Evolutionary conservation across 2,329 filamentous ascomycete species (phyloP).

Genomic region (Colletotrichum gloeosporioides): DNA sequence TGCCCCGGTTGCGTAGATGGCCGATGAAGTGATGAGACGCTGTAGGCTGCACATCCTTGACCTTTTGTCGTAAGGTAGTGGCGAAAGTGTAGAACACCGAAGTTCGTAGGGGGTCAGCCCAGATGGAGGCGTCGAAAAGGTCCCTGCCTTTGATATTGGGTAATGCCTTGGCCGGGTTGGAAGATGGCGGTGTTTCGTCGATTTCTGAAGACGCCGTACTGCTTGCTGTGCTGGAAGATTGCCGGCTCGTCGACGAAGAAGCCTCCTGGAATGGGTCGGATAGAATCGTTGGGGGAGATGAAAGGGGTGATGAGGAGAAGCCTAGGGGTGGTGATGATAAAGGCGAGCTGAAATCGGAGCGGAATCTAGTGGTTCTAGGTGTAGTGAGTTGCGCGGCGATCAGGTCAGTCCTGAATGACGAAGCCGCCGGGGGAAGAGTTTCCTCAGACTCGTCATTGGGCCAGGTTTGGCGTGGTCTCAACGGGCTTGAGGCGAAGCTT

Average conservation of each 20-base stretch:
- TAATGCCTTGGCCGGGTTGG: constrained; percentile 43
- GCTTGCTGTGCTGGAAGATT: constrained; percentile 36
- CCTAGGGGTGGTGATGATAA: constrained; percentile 38
- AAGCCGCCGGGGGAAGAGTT: neutral
- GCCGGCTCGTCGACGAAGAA: constrained; percentile 36
- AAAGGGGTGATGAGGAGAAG: constrained; percentile 58
- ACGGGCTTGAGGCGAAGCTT: neutral
- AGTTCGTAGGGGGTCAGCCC: constrained; percentile 70
- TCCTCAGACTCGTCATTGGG: neutral
- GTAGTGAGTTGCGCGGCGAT: neutral
- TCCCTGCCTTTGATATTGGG: constrained; percentile 74
- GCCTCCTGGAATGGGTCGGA: constrained; percentile 55
- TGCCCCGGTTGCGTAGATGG: constrained; percentile 69
- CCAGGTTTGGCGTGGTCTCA: neutral
- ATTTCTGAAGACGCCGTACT: constrained; percentile 50
- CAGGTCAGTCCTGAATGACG: neutral
- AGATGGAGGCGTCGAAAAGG: constrained; percentile 74
- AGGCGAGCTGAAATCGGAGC: constrained; percentile 33
- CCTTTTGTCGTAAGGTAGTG: constrained; percentile 69
- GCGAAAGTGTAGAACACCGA: constrained; percentile 77
- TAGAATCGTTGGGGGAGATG: constrained; percentile 58
- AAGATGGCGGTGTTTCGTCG: constrained; percentile 47
- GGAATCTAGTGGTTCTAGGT: neutral
- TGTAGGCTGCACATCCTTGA: constrained; percentile 67
- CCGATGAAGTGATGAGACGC: constrained; percentile 73